A percentile compares a stretch with the other conserved stretches of the same genome.
These are phyloP conservation scores for Umbelopsis vinacea DNA, from an alignment of 192 early-diverging fungal species.

Conservation along the genomic window DNA sequence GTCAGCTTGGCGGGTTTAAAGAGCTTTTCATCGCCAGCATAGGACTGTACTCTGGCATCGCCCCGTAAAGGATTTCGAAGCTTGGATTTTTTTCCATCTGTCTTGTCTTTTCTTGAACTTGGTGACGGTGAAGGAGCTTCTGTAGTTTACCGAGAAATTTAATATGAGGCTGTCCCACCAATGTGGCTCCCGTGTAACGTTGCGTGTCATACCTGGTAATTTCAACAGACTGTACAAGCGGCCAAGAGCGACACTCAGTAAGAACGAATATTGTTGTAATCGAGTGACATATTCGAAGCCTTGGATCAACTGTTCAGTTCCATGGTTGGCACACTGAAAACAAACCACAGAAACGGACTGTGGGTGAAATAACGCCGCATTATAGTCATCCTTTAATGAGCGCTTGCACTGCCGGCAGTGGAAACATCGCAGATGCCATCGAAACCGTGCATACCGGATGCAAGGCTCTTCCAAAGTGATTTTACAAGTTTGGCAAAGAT, in stretches of 20 bases:
- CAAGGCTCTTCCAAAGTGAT: constrained; percentile 89
- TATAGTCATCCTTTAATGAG: constrained; percentile 33
- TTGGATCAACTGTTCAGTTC: constrained; percentile 23
- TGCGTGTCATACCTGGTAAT: constrained; percentile 31
- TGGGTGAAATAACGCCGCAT: constrained; percentile 26
- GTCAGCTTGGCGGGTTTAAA: constrained; percentile 46
- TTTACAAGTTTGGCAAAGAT: constrained; percentile 80
- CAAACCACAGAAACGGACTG: constrained; percentile 21
- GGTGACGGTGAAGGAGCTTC: neutral
- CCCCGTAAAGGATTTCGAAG: neutral
- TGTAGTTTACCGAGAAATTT: neutral
- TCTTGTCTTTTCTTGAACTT: neutral
- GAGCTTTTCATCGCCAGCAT: constrained; percentile 39
- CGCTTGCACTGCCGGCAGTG: constrained; percentile 73
- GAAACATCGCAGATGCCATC: constrained; percentile 88
- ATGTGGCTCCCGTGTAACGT: neutral
- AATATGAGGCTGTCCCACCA: neutral
- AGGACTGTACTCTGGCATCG: neutral
- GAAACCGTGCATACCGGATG: constrained; percentile 65
- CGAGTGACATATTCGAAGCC: constrained; percentile 80
- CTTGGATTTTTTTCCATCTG: neutral
- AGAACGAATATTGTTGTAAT: constrained; percentile 90
- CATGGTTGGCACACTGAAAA: constrained; percentile 14
- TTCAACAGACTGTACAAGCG: constrained; percentile 78
- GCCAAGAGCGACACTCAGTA: constrained; percentile 83